A percentile compares a stretch with the other conserved stretches of the same genome.
Conservation (phyloP, 805 yeast species). For the Pichia heedii region DNA sequence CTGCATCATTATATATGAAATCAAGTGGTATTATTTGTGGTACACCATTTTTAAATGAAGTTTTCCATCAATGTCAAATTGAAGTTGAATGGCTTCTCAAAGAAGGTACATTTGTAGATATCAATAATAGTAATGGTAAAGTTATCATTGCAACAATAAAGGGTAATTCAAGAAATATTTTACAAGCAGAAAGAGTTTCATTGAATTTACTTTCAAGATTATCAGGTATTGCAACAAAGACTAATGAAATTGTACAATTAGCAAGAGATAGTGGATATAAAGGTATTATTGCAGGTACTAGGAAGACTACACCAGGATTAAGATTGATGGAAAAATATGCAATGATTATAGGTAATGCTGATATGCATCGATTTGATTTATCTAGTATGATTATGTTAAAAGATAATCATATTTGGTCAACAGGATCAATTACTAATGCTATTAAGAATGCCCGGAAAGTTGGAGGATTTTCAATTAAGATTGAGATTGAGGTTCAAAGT, state of each 20-base stretch:
- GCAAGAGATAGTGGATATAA: slow-evolving; percentile 64
- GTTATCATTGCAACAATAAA: slow-evolving; percentile 65
- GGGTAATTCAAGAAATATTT: slow-evolving; percentile 73
- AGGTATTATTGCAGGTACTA: slow-evolving; percentile 90
- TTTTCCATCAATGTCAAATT: slow-evolving; percentile 66
- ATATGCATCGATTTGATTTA: slow-evolving; percentile 84
- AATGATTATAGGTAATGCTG: slow-evolving; percentile 93
- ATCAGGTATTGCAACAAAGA: slow-evolving; percentile 81
- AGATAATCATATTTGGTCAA: slow-evolving; percentile 88
- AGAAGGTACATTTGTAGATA: slow-evolving; percentile 58
- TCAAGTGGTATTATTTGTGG: slow-evolving; percentile 76
- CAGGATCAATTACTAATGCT: slow-evolving; percentile 85
- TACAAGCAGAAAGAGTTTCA: slow-evolving; percentile 80
- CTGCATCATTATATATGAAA: slow-evolving; percentile 77
- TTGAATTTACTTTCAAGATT: slow-evolving; percentile 73
- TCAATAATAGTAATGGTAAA: slow-evolving; percentile 38
- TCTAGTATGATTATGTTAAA: slow-evolving; percentile 94
- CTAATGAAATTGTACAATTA: slow-evolving; percentile 42
- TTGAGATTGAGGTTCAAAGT: slow-evolving; percentile 85
- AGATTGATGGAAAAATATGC: slow-evolving; percentile 84
- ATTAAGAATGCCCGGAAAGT: slow-evolving; percentile 67
- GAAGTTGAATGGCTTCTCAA: slow-evolving; percentile 59
- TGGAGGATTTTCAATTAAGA: slow-evolving; percentile 82
- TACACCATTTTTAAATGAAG: slow-evolving; percentile 82
- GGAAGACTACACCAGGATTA: slow-evolving; percentile 96